These are phyloP conservation scores for Stereocaulon alpinum DNA, from an alignment of 495 filamentous ascomycete genomes.

Conservation along the genomic window DNA sequence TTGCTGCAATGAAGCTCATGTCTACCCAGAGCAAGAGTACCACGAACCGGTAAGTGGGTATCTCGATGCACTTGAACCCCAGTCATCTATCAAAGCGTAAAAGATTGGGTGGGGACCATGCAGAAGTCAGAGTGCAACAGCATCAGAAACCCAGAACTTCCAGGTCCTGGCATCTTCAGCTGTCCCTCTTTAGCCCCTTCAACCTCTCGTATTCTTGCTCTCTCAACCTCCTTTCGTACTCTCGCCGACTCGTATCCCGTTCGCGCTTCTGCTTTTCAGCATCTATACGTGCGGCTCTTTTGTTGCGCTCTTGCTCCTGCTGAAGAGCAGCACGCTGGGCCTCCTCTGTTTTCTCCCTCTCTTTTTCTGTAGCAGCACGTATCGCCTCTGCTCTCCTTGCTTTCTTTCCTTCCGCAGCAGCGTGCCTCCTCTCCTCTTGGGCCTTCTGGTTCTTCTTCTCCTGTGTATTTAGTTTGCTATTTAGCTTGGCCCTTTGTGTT, in stretches of 20 bases:
- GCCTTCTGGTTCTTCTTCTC: not conserved
- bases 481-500: slow-evolving; percentile 17
- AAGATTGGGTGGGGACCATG: no score
- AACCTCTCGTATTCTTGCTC: slow-evolving; percentile 16
- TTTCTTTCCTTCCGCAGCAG: not conserved
- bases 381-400: not conserved
- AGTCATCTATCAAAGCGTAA: no score
- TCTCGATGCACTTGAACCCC: no score
- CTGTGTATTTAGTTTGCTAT: not conserved
- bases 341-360: not conserved
- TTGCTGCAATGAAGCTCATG: no score
- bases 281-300: slow-evolving; percentile 25
- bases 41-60: no score
- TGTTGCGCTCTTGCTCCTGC: slow-evolving; percentile 27
- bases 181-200: not conserved
- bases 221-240: slow-evolving; percentile 27
- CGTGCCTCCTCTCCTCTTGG: not conserved
- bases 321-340: not conserved
- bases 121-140: not conserved
- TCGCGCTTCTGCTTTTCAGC: slow-evolving; percentile 31
- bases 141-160: not conserved
- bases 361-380: not conserved
- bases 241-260: slow-evolving; percentile 33
- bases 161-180: not conserved
- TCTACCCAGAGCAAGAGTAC: no score